Evolutionary conservation across 371 early-diverging fungal genomes (phyloP).

Genomic region (Choanephora cucurbitarum): DNA sequence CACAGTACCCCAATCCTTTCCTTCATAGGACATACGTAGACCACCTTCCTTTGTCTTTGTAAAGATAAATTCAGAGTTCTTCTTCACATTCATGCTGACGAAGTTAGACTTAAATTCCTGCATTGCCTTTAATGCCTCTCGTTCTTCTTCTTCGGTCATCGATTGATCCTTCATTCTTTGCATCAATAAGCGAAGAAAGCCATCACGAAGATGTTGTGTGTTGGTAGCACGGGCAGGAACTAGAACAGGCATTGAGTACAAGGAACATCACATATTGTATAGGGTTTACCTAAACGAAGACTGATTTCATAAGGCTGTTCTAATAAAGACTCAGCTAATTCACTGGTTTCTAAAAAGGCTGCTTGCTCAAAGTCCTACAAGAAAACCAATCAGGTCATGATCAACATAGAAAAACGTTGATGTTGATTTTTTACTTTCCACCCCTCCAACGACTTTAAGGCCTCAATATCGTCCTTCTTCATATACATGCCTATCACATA

Average conservation of each 20-base stretch:
- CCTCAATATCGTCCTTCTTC: constrained; percentile 45
- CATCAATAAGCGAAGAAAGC: constrained; percentile 63
- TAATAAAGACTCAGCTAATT: constrained; percentile 36
- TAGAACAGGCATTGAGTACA: not conserved
- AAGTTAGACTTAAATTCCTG: constrained; percentile 66
- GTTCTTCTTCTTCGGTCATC: constrained; percentile 46
- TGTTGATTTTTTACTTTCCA: constrained; percentile 55
- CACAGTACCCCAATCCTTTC: constrained; percentile 54
- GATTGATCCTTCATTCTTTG: constrained; percentile 48
- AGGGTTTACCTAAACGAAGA: constrained; percentile 42
- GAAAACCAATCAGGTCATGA: not conserved
- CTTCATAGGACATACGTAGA: constrained; percentile 61
- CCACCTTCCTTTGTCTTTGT: constrained; percentile 62
- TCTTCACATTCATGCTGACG: constrained; percentile 59
- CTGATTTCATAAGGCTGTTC: constrained; percentile 48
- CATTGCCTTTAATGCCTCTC: constrained; percentile 54
- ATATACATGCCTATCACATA: constrained; percentile 69
- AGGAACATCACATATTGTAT: too few species aligned
- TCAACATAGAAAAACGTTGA: too few species aligned
- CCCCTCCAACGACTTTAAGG: constrained; percentile 20
- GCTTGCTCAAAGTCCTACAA: constrained; percentile 39
- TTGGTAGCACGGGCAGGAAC: constrained; percentile 65
- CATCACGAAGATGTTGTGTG: constrained; percentile 74
- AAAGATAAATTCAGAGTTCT: constrained; percentile 61
- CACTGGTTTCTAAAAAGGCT: constrained; percentile 35